Evolutionary conservation across 2,329 filamentous ascomycete genomes (phyloP).

Genomic region (Diplodia sapinea): DNA sequence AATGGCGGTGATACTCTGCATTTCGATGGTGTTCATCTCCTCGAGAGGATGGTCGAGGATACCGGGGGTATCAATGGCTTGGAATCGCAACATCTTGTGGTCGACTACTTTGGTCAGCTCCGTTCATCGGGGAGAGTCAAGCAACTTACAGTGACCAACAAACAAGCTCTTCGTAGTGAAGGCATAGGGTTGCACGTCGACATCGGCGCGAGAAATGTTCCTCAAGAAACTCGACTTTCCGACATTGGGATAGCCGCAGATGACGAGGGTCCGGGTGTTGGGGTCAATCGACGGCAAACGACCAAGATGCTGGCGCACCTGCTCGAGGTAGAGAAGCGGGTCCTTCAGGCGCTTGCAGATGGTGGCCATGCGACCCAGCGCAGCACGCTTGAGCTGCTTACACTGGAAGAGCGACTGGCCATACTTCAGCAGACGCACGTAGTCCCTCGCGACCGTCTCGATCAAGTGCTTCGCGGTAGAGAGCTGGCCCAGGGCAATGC

Average conservation of each 20-base stretch:
- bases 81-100: conserved; percentile 90
- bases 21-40: conserved; percentile 99
- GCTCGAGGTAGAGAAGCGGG: conserved; percentile 91
- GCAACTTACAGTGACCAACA: conserved; percentile 74
- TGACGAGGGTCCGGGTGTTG: conserved; percentile 92
- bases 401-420: conserved; percentile 97
- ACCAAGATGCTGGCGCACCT: conserved; percentile 94
- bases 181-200: conserved; percentile 96
- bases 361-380: conserved; percentile 96
- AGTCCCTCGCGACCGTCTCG: conserved; percentile 94
- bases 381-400: conserved; percentile 97
- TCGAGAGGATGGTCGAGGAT: conserved; percentile 96
- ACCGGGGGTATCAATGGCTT: conserved; percentile 97
- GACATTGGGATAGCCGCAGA: conserved; percentile 97
- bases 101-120: conserved; percentile 87
- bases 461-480: conserved; percentile 96
- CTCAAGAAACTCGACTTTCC: conserved; percentile 96
- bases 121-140: not conserved
- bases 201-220: conserved; percentile 90
- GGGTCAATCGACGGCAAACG: conserved; percentile 98
- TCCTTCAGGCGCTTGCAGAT: conserved; percentile 95
- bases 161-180: conserved; percentile 98
- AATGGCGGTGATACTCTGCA: conserved; percentile 98
- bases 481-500: conserved; percentile 93
- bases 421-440: conserved; percentile 95